Conservation (phyloP, 257 asterid species). For the Fraxinus anomala region DNA sequence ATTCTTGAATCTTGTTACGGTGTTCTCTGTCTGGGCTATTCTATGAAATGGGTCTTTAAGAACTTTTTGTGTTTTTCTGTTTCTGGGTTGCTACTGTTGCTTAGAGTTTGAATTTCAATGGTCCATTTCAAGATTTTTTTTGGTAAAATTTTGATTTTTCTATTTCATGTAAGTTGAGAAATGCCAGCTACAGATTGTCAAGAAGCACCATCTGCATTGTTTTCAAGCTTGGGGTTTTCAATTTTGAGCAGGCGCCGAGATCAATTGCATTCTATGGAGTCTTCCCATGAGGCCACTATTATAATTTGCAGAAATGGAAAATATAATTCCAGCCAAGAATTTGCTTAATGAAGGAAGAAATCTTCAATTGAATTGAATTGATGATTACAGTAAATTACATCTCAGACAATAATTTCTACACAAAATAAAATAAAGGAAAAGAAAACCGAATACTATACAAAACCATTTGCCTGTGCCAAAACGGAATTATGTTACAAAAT, state of each 20-base stretch:
- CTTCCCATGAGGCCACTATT: conserved; percentile 30
- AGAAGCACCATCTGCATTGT: conserved; percentile 34
- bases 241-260: conserved; percentile 53
- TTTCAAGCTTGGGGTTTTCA: conserved; percentile 40
- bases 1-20: no score
- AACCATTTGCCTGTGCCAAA: no score
- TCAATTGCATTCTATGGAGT: conserved; percentile 55
- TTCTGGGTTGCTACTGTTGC: neutral
- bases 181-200: conserved; percentile 53
- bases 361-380: no score
- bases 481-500: no score
- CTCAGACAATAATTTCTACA: no score
- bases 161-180: conserved; percentile 21
- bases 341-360: no score
- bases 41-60: neutral
- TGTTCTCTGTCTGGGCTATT: conserved; percentile 11
- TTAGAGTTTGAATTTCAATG: neutral
- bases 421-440: no score
- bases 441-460: no score
- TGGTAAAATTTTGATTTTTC: neutral
- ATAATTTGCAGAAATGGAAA: no score
- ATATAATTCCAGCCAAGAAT: no score
- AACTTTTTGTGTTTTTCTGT: neutral
- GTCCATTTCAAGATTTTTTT: neutral
- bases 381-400: no score